Evolutionary conservation across 352 stramenopile genomes (phyloP).

Genomic region (Globisporangium ultimum): DNA sequence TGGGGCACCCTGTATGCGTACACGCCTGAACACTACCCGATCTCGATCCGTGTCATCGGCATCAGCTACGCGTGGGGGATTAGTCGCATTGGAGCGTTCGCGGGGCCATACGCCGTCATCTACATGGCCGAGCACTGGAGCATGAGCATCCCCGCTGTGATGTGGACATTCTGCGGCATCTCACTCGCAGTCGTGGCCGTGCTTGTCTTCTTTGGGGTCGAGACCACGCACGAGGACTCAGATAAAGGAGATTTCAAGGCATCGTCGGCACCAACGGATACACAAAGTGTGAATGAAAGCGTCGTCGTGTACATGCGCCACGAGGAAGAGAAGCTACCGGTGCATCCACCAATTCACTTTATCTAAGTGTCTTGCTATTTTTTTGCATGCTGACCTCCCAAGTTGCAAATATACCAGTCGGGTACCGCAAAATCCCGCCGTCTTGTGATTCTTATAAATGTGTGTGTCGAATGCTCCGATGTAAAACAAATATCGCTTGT

Average conservation of each 20-base stretch:
- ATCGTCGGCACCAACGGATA: background rate
- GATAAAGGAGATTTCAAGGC: background rate
- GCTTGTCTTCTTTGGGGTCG: background rate
- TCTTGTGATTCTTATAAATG: no score
- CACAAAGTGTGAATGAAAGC: background rate
- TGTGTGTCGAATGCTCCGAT: no score
- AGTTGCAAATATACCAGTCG: no score
- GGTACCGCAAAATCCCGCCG: no score
- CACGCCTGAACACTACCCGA: conserved; percentile 25
- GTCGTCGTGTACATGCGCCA: background rate
- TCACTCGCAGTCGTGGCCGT: conserved; percentile 5
- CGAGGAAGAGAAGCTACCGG: background rate
- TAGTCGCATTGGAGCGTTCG: conserved; percentile 16
- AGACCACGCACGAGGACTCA: background rate
- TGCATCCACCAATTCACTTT: background rate
- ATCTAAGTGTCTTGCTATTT: background rate
- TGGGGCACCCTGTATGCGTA: conserved; percentile 24
- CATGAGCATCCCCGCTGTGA: conserved; percentile 11
- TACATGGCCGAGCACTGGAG: conserved; percentile 12
- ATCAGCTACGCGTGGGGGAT: conserved; percentile 12
- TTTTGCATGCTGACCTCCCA: no score
- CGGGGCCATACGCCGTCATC: conserved; percentile 16
- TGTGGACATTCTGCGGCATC: conserved; percentile 17
- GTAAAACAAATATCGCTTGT: no score
- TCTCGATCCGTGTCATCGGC: conserved; percentile 16